Conservation (phyloP, 2,329 filamentous ascomycete genomes). For the Mariannaea sp. region DNA sequence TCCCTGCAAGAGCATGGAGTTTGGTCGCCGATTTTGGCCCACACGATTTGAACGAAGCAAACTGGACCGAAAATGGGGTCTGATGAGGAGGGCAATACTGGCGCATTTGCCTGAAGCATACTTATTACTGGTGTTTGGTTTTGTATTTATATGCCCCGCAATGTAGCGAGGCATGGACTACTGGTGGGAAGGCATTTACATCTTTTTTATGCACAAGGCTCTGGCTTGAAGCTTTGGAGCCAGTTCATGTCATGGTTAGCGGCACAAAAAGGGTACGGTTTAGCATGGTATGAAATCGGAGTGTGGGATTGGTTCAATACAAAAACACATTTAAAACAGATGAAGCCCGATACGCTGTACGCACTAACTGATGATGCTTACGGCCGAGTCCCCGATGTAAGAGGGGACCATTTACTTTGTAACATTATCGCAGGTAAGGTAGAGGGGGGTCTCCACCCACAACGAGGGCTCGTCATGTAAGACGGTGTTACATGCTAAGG, state of each 20-base stretch:
- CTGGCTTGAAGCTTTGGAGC: slow-evolving; percentile 34
- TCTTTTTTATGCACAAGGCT: slow-evolving; percentile 32
- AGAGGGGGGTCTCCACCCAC: too few species aligned
- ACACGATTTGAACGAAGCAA: slow-evolving; percentile 16
- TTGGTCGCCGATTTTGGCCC: slow-evolving; percentile 22
- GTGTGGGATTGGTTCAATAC: slow-evolving; percentile 12
- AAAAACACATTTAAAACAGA: background rate
- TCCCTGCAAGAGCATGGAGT: slow-evolving; percentile 29
- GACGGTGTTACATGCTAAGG: slow-evolving; percentile 2
- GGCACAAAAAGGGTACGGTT: slow-evolving; percentile 35
- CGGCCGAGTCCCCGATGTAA: background rate
- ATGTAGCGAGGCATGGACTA: slow-evolving; percentile 22
- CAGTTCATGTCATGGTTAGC: slow-evolving; percentile 36
- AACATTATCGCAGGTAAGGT: background rate
- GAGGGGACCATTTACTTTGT: background rate
- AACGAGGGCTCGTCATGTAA: background rate
- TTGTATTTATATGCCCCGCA: slow-evolving; percentile 25
- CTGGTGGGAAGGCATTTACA: slow-evolving; percentile 25
- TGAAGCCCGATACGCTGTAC: slow-evolving; percentile 3
- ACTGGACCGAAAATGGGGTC: slow-evolving; percentile 4
- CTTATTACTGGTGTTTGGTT: slow-evolving; percentile 12
- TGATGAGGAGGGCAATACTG: slow-evolving; percentile 17
- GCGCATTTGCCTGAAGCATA: slow-evolving; percentile 14
- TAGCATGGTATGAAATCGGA: slow-evolving; percentile 15
- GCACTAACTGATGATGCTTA: too few species aligned